These are phyloP conservation scores for Diaporthe helianthi DNA, from an alignment of 2,329 filamentous ascomycete species.

Conservation along the genomic window DNA sequence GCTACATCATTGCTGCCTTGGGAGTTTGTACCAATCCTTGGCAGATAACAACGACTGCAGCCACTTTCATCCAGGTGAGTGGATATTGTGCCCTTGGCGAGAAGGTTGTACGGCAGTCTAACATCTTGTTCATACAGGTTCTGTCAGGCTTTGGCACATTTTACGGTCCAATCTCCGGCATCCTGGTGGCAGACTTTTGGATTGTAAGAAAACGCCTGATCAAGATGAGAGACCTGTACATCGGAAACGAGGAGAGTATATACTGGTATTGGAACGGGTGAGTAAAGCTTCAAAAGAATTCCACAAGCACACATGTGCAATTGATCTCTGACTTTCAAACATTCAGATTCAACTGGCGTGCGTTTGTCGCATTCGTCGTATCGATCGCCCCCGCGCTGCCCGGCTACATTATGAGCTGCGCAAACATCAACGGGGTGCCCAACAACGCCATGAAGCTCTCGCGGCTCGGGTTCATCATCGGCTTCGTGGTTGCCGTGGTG, in stretches of 20 bases:
- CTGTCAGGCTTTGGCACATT: constrained; percentile 38
- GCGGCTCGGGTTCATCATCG: constrained; percentile 24
- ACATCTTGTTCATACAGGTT: constrained; percentile 26
- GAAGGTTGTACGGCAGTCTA: background rate
- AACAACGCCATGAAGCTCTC: constrained; percentile 28
- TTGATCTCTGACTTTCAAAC: background rate
- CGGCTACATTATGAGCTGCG: constrained; percentile 29
- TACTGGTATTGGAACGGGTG: constrained; percentile 35
- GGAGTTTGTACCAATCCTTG: constrained; percentile 28
- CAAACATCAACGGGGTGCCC: constrained; percentile 18
- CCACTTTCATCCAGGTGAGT: constrained; percentile 26
- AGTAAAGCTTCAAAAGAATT: no score
- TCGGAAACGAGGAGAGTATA: constrained; percentile 35
- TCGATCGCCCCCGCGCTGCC: constrained; percentile 27
- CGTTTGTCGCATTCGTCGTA: constrained; percentile 32
- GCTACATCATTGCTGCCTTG: constrained; percentile 25
- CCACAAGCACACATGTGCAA: no score
- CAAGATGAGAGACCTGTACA: constrained; percentile 38
- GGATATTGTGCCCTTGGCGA: background rate
- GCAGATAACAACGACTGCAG: constrained; percentile 30
- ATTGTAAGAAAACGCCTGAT: constrained; percentile 35
- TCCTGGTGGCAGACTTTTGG: constrained; percentile 38
- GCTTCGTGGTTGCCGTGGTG: constrained; percentile 16
- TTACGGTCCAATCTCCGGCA: constrained; percentile 35
- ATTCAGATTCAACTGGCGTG: constrained; percentile 36